These are phyloP conservation scores for Wickerhamiella azyma DNA, from an alignment of 805 yeast genomes.

Conservation along the genomic window DNA sequence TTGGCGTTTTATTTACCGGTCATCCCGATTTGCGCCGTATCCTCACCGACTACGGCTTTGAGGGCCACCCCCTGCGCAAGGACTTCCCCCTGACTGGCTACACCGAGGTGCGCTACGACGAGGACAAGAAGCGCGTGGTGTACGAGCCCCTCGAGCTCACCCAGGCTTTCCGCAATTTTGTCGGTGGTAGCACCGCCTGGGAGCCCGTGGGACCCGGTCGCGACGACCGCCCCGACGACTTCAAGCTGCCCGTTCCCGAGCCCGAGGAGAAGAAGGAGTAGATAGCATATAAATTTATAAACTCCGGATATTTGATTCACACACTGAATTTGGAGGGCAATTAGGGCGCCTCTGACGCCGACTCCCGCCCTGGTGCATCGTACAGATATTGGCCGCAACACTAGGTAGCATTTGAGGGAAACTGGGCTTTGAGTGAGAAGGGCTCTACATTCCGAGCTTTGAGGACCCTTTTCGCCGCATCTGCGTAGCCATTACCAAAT, in stretches of 20 bases:
- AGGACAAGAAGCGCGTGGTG: slow-evolving; percentile 77
- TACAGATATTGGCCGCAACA: too few species aligned
- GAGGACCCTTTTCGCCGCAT: too few species aligned
- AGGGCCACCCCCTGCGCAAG: slow-evolving; percentile 82
- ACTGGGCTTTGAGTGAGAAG: too few species aligned
- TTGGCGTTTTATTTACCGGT: slow-evolving; percentile 74
- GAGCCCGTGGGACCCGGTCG: slow-evolving; percentile 82
- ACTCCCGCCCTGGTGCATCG: too few species aligned
- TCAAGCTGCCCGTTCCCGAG: slow-evolving; percentile 70
- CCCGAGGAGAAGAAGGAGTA: slow-evolving; percentile 42
- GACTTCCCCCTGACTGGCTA: slow-evolving; percentile 90
- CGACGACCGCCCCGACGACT: slow-evolving; percentile 66
- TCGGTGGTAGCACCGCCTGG: slow-evolving; percentile 81
- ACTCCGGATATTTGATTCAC: too few species aligned
- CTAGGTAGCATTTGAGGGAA: too few species aligned
- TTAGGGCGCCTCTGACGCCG: too few species aligned
- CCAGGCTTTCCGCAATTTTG: slow-evolving; percentile 83
- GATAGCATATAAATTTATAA: slow-evolving; percentile 9
- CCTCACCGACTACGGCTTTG: slow-evolving; percentile 84
- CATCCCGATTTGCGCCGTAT: slow-evolving; percentile 85
- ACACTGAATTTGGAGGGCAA: too few species aligned
- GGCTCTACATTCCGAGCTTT: too few species aligned
- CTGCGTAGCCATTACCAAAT: too few species aligned
- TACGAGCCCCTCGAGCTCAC: slow-evolving; percentile 85
- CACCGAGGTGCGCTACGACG: slow-evolving; percentile 81